A percentile compares a stretch with the other conserved stretches of the same genome.
phyloP scores from a whole-genome alignment of 129 eudicot genomes.

The Escallonia rubra region DNA sequence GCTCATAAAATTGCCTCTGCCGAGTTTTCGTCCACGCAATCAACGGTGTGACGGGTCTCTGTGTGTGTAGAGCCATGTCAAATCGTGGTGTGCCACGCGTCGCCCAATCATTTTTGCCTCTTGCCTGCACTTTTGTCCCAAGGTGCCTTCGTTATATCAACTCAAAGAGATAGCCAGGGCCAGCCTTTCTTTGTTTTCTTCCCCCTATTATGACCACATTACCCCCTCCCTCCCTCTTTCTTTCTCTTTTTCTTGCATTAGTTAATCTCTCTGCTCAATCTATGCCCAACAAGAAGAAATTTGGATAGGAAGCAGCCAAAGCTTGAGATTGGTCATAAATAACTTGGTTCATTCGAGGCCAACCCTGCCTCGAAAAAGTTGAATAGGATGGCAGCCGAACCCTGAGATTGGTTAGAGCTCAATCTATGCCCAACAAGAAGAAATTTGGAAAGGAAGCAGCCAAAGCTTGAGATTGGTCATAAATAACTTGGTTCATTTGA shows the following conservation, averaged over 20 bases:
- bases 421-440: not conserved
- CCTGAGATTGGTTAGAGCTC: not conserved
- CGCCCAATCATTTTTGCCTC: slow-evolving; percentile 16
- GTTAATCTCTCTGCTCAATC: too few relatives aligned
- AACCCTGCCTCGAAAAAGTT: not conserved
- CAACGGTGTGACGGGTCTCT: slow-evolving; percentile 22
- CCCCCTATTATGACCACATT: not conserved
- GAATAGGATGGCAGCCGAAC: not conserved
- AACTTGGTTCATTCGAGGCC: not conserved
- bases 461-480: not conserved
- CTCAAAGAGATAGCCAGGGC: not conserved
- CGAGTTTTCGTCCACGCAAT: slow-evolving; percentile 29
- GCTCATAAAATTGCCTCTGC: not conserved
- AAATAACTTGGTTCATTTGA: not conserved
- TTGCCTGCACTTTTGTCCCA: slow-evolving; percentile 10
- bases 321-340: not conserved
- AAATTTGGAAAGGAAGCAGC: not conserved
- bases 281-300: not conserved
- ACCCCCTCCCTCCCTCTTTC: not conserved
- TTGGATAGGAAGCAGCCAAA: not conserved
- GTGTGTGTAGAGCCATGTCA: not conserved
- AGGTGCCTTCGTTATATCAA: slow-evolving; percentile 14
- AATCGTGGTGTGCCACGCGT: slow-evolving; percentile 15
- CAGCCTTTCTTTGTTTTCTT: slow-evolving; percentile 1
- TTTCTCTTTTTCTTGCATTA: not conserved